Evolutionary conservation across 225 moss, liverwort and hornwort species (phyloP), one percentile per base, ranked within the genome.

Genomic region (Antitrichia curtipendula): DNA sequence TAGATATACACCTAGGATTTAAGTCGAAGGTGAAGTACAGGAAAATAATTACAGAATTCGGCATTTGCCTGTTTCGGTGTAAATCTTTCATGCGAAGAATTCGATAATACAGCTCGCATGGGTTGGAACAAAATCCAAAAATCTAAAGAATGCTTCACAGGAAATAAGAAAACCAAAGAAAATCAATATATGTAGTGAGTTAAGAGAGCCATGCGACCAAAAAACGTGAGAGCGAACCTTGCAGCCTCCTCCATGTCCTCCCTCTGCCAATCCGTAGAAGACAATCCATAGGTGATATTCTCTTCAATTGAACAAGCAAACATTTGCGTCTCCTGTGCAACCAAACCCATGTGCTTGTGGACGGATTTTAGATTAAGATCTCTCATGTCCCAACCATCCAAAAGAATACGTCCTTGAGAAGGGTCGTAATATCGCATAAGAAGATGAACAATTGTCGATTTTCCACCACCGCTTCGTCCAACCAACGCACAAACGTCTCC

Each of bases 251-350:
- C 97, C 86, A 99, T 76, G 61, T 97, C 97, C 89, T 94, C 93
- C 40, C 86, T 84, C 71, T 86, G 84, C 90, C 91, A 97, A 81
- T 91, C 90, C 12, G 83, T 57, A 38, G 88, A 6, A 40, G 94
- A 60, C 82, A 99, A 77, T 34, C 99, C 99, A 80, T 99, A 99
- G 12, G 97, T 99, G 47, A 99, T 99, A 64, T 99, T 99, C 86
- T 99, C 99, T 93, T 95, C 94, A 60, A 99, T 97, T 57, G 99
- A 99, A 81, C 99, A 97, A 65, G 99, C 99, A 74, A 99, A 99
- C 99, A 99, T 97, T 92, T 99, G 99, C n/a, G 99, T 99, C 75
- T 99, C 99, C 80, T 99, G 99, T 34, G 99, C 99, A 81, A 99
- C 99, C 60, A 99, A 92, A 58, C 99, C 99, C 97, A 97, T 99